These are phyloP conservation scores for Allium sativum DNA, from an alignment of 106 monocot genomes.

Conservation along the genomic window DNA sequence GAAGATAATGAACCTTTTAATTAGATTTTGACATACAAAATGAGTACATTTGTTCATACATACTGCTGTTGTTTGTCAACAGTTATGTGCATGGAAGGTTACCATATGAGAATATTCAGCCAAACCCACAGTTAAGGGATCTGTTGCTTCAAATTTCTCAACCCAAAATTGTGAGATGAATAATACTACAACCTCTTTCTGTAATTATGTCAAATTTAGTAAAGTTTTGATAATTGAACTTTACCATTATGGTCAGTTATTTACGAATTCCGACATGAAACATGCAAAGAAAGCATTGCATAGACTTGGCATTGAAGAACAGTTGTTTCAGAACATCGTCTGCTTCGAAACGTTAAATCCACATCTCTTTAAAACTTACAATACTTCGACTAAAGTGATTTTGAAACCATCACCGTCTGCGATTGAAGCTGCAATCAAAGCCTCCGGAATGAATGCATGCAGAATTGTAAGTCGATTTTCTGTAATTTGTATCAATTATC, in stretches of 20 bases:
- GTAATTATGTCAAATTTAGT: too few species aligned
- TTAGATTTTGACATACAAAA: not conserved
- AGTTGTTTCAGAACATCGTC: constrained; percentile 37
- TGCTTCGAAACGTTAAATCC: constrained; percentile 95
- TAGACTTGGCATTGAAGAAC: constrained; percentile 51
- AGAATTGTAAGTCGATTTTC: constrained; percentile 30
- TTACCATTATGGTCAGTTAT: constrained; percentile 26
- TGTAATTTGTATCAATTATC: not conserved
- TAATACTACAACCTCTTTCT: too few species aligned
- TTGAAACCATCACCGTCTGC: constrained; percentile 54
- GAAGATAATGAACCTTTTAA: not conserved
- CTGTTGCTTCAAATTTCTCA: constrained; percentile 54
- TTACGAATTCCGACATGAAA: constrained; percentile 75
- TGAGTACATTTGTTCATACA: not conserved
- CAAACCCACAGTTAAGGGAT: constrained; percentile 44
- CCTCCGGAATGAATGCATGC: constrained; percentile 34
- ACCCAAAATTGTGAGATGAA: constrained; percentile 47
- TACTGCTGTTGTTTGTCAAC: constrained; percentile 1
- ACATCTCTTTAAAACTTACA: constrained; percentile 23
- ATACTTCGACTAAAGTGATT: constrained; percentile 16
- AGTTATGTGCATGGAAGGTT: constrained; percentile 79
- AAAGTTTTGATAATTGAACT: too few species aligned
- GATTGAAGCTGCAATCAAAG: constrained; percentile 32
- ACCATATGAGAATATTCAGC: constrained; percentile 66
- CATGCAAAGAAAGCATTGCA: constrained; percentile 49